Evolutionary conservation across 1,284 basidiomycete genomes (phyloP), one percentile per base, ranked within the genome.

Genomic region (Ceratobasidium sp.): DNA sequence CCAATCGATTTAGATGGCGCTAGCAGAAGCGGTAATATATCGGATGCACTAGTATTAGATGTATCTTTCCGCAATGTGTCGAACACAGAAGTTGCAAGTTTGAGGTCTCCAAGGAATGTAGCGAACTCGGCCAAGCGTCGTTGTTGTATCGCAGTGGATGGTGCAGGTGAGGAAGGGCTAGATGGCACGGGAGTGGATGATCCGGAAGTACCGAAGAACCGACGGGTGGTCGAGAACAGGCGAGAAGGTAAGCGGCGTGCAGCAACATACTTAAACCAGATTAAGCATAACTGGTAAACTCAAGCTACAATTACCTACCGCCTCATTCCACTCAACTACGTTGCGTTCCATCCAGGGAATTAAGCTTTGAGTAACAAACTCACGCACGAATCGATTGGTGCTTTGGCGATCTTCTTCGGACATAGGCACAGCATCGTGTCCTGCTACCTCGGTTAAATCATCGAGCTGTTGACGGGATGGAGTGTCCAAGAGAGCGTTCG

Each of bases 261-360:
- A 19, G 93, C 92, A 22, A 91, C 89, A 79, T 93, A 96, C 86
- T 71, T 48, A 14, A 49, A 9, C 19, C 22, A 48, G 29, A 48
- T 39, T 71, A 8, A 71, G 68, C 16, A 29, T 49, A 34, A 53
- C 34, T 31, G 48, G 11, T 63, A 59, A 54, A 27, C 19, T 58
- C 58, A 76, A 64, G 63, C 39, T 43, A 37, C 9, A 37, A 64
- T 65, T 13, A 79, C 85, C 76, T 79, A 93, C 92, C 76, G 87
- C 87, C 84, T 99, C 97, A 81, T 98, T 98, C 93, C 95, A 98
- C 75, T 98, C 94, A 59, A 95, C 81, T 0, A 98, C 92, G 79
- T 90, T 92, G 78, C 92, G 92, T 83, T 99, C 97, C 94, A 99
- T 96, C 91, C 93, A 98, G 0, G 97, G 97, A 2, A 98, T 83